Base-by-base conservation (phyloP, 129 eudicot genomes). In the Artemisia annua region DNA sequence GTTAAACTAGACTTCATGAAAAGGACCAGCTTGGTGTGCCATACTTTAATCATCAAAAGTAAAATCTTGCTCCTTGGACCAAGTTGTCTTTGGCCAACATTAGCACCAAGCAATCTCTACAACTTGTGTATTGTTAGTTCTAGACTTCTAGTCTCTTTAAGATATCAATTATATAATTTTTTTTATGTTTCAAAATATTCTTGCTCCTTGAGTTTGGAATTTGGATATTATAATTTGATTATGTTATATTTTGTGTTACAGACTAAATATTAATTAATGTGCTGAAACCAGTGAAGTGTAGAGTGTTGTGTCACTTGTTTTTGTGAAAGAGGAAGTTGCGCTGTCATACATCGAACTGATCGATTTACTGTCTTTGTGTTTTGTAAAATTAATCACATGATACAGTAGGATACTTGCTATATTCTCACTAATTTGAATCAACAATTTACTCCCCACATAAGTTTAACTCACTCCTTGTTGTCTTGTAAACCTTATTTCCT, bases 41-140 rank as follows among this genome's bases (percentile, higher is more conserved):
- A 22, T 30, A 48, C 80, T 13, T 56, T 6, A 72, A 48, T 39
- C 44, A 70, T 69, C 79, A 67, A 62, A 69, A 69, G 80, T 75
- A 74, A 20, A 0, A 52, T 69, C 62, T 69, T 68, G 73, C 67
- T 79, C 80, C 48, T 67, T 63, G 68, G 64, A 46, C 66, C 67
- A 57, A 57, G 10, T 57, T 71, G 39, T 56, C 17, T 20, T 20
- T 67, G 11, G 44, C 44, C 44, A 39, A 39, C 44, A 39, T 39
- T 39, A 39, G 44, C 9, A 6, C 44, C 44, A 39, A 39, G 44
- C 9, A 39, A 39, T 39, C 44, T 39, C 44, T 39, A 7, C 10
- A 39, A 39, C 44, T 39, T 39, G 44, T 39, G 7, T 39, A 39
- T 39, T 39, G 43, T 35, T 35, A 35, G 43, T 0, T 35, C 43